phyloP scores from a whole-genome alignment of 257 asterid species.

The Coffea eugenioides region DNA sequence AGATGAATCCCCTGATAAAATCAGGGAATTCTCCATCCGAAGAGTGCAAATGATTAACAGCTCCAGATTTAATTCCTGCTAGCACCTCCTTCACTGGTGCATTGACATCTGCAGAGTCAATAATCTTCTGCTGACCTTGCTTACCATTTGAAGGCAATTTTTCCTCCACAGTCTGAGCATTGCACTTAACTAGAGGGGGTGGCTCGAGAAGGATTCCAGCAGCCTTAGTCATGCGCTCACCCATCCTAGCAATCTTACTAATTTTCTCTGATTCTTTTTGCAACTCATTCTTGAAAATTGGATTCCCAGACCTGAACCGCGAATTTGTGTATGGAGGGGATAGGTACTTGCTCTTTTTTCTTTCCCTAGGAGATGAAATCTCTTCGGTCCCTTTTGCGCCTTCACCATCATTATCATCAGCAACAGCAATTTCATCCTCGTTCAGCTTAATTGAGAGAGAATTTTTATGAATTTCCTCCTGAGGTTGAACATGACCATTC shows the following conservation, averaged over 20 bases:
- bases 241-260: slow-evolving; percentile 27
- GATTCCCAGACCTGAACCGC: slow-evolving; percentile 19
- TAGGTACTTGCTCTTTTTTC: slow-evolving; percentile 80
- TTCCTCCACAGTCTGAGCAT: slow-evolving; percentile 18
- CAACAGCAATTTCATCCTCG: slow-evolving; percentile 16
- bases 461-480: slow-evolving; percentile 20
- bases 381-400: slow-evolving; percentile 28
- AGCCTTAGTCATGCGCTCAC: slow-evolving; percentile 30
- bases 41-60: slow-evolving; percentile 38
- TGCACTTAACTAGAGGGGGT: slow-evolving; percentile 17
- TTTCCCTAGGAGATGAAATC: slow-evolving; percentile 58
- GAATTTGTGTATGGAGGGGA: slow-evolving; percentile 65
- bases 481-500: slow-evolving; percentile 5
- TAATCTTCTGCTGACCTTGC: slow-evolving; percentile 17
- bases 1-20: slow-evolving; percentile 37
- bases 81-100: slow-evolving; percentile 36
- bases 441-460: slow-evolving; percentile 16
- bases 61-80: slow-evolving; percentile 41
- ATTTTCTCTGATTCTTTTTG: slow-evolving; percentile 30
- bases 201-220: slow-evolving; percentile 32
- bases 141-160: slow-evolving; percentile 5
- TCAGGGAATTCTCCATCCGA: slow-evolving; percentile 39
- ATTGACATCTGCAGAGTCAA: slow-evolving; percentile 30
- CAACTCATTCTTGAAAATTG: slow-evolving; percentile 28
- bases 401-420: slow-evolving; percentile 26